These are phyloP conservation scores for Pichia sp. DNA, from an alignment of 1,139 yeast genomes.

Conservation along the genomic window DNA sequence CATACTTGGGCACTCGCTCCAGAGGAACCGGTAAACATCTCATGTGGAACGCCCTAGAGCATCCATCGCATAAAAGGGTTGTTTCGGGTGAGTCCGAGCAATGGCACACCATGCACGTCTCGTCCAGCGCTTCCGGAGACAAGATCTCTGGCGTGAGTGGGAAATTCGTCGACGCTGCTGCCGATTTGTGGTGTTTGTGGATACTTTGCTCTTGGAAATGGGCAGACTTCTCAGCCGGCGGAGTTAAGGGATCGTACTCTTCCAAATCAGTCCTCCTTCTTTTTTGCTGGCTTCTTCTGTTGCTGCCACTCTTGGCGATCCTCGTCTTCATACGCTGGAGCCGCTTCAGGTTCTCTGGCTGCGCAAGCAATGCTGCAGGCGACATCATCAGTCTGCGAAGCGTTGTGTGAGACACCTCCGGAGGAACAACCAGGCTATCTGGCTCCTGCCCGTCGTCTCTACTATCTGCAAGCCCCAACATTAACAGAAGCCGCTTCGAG, in stretches of 20 bases:
- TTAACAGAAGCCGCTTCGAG: conserved; percentile 18
- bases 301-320: not conserved
- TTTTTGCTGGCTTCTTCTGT: not conserved
- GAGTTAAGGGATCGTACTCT: conserved; percentile 4
- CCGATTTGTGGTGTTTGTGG: not conserved
- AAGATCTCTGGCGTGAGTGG: conserved; percentile 14
- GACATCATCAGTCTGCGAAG: conserved; percentile 8
- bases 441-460: conserved; percentile 15
- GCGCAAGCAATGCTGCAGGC: conserved; percentile 16
- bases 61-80: conserved; percentile 66
- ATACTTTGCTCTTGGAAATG: not conserved
- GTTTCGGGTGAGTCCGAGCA: conserved; percentile 45
- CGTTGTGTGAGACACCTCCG: conserved; percentile 5
- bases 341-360: conserved; percentile 14
- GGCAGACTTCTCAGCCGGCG: conserved; percentile 6
- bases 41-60: conserved; percentile 66
- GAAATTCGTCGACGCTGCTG: not conserved
- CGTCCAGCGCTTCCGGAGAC: conserved; percentile 14
- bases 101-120: conserved; percentile 51
- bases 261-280: not conserved
- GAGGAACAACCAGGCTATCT: conserved; percentile 1
- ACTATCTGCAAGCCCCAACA: conserved; percentile 11
- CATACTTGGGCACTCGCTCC: conserved; percentile 46
- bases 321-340: conserved; percentile 14
- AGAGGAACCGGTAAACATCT: conserved; percentile 58